phyloP scores from a whole-genome alignment of 306 rosid genomes.

The Crataegus laevigata region DNA sequence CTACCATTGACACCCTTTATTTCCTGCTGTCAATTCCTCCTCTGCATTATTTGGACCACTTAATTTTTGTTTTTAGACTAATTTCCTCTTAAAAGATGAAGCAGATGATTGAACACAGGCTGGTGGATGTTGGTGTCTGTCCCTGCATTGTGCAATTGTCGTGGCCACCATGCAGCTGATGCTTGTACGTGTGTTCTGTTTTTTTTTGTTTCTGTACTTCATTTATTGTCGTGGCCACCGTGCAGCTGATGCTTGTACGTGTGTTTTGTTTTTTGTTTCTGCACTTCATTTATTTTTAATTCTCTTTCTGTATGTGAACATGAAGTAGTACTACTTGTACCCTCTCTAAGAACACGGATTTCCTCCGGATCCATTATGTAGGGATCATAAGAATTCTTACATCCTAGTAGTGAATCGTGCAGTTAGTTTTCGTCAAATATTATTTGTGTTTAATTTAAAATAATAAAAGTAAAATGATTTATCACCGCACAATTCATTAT shows the following conservation, averaged over 20 bases:
- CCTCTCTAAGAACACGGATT: not conserved
- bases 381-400: too few species aligned
- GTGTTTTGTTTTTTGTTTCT: not conserved
- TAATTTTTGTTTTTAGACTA: not conserved
- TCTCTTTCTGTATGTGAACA: not conserved
- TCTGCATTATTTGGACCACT: not conserved
- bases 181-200: not conserved
- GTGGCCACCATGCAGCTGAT: not conserved
- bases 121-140: not conserved
- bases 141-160: not conserved
- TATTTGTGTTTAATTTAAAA: too few species aligned
- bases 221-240: not conserved
- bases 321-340: not conserved
- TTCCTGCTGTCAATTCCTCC: constrained; percentile 10
- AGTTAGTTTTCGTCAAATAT: too few species aligned
- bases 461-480: too few species aligned
- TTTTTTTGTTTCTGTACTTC: not conserved
- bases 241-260: not conserved
- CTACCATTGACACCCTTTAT: not conserved
- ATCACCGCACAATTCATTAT: too few species aligned
- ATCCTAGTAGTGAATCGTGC: too few species aligned
- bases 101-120: not conserved
- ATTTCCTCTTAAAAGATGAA: not conserved
- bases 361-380: too few species aligned
- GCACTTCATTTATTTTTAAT: not conserved